Percentiles rank a stretch among this genome's conserved stretches.
These are phyloP conservation scores for Penicillium rolfsii DNA, from an alignment of 2,329 filamentous ascomycete genomes.

Conservation along the genomic window DNA sequence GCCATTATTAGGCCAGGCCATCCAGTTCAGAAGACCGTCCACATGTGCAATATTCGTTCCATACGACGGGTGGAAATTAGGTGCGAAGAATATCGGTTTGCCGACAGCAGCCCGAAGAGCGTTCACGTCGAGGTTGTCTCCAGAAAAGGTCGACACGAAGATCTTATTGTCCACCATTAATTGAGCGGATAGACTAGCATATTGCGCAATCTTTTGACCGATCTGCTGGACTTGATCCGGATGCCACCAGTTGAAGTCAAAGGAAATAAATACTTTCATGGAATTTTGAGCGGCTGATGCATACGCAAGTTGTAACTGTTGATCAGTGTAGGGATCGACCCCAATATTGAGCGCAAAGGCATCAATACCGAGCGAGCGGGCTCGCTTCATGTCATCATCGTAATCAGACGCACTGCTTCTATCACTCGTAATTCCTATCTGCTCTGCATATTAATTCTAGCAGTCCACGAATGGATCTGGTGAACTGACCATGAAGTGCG, in stretches of 20 bases:
- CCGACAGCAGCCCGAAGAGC: constrained; percentile 50
- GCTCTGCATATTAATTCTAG: neutral
- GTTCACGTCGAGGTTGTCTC: constrained; percentile 52
- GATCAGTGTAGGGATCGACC: constrained; percentile 47
- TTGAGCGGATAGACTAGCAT: constrained; percentile 50
- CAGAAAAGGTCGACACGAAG: constrained; percentile 59
- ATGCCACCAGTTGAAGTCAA: constrained; percentile 59
- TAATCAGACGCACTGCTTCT: constrained; percentile 50
- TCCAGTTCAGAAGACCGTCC: constrained; percentile 51
- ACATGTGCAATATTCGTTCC: constrained; percentile 41
- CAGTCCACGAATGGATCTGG: no score
- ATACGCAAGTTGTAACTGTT: constrained; percentile 55
- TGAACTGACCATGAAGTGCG: constrained; percentile 49
- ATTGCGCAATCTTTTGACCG: constrained; percentile 53
- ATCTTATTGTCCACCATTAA: constrained; percentile 54
- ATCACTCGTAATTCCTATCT: constrained; percentile 53
- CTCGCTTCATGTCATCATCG: constrained; percentile 53
- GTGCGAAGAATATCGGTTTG: constrained; percentile 53
- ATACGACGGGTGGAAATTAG: constrained; percentile 53
- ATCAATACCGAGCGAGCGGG: constrained; percentile 51
- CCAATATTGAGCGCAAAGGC: constrained; percentile 58
- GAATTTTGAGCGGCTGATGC: constrained; percentile 50
- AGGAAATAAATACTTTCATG: constrained; percentile 62
- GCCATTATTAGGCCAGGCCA: constrained; percentile 49
- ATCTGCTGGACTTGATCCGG: constrained; percentile 44